Evolutionary conservation across 176 grass and related monocot species (phyloP).

Genomic region (Zoysia pacifica): DNA sequence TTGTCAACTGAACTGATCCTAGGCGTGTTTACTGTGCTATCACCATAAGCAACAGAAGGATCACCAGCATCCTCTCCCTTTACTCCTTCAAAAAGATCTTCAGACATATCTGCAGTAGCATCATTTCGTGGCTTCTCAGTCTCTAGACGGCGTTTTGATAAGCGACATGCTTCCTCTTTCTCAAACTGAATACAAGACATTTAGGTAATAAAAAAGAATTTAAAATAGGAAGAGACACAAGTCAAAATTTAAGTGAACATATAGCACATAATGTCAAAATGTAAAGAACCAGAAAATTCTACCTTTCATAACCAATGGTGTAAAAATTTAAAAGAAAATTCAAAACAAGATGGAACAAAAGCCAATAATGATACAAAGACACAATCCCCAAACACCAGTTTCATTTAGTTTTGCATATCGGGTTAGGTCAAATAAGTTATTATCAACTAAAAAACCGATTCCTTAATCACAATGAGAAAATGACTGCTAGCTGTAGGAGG

Average conservation of each 20-base stretch:
- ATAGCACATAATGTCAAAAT: constrained; percentile 19
- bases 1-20: constrained; percentile 71
- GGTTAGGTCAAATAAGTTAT: constrained; percentile 2
- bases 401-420: constrained; percentile 21
- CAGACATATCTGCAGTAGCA: constrained; percentile 81
- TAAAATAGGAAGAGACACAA: constrained; percentile 14
- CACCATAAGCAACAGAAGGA: constrained; percentile 68
- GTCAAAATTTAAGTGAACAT: constrained; percentile 4
- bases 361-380: background rate
- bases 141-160: constrained; percentile 60
- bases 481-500: constrained; percentile 5
- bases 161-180: constrained; percentile 59
- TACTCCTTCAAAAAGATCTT: constrained; percentile 84
- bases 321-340: background rate
- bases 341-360: background rate
- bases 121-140: constrained; percentile 54
- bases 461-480: background rate
- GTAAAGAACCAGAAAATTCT: background rate
- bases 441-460: background rate
- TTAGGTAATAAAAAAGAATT: constrained; percentile 33
- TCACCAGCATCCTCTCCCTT: constrained; percentile 70
- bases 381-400: background rate
- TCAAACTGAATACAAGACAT: constrained; percentile 59
- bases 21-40: constrained; percentile 58
- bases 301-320: background rate